Evolutionary conservation across 139 green algal genomes (phyloP).

Genomic region (Picochlorum costavermella): DNA sequence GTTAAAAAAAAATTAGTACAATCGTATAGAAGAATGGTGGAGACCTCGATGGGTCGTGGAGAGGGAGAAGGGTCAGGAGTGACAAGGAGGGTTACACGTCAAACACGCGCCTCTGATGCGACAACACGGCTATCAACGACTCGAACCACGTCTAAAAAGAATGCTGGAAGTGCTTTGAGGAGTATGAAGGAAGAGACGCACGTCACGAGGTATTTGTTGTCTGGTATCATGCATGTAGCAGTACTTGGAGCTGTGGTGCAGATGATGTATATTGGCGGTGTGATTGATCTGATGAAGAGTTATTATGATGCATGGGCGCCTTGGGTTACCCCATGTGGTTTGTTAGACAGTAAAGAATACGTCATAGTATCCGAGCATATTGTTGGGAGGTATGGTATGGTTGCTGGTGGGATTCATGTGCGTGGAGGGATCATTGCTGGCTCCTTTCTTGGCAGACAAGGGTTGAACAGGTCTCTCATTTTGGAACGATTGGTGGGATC

Average conservation of each 20-base stretch:
- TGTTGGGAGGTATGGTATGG: constrained; percentile 16
- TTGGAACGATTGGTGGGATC: background rate
- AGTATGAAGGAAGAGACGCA: background rate
- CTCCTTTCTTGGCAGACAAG: background rate
- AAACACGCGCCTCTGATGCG: no score
- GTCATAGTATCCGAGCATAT: constrained; percentile 20
- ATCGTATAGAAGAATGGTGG: no score
- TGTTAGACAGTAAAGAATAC: constrained; percentile 26
- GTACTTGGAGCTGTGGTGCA: background rate
- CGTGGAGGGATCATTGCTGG: constrained; percentile 21
- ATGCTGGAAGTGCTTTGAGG: background rate
- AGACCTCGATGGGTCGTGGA: no score
- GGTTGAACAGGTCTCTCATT: background rate
- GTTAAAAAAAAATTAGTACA: no score
- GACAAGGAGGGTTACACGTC: no score
- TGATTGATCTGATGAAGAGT: background rate
- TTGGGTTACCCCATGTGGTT: constrained; percentile 18
- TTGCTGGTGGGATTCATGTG: constrained; percentile 30
- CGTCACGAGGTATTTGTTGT: background rate
- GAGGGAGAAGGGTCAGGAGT: no score
- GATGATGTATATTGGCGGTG: constrained; percentile 2
- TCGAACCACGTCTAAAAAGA: background rate
- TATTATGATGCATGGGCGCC: constrained; percentile 10
- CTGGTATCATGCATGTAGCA: constrained; percentile 1
- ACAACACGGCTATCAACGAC: no score